A percentile compares a stretch with the other conserved stretches of the same genome.
phyloP scores from a whole-genome alignment of 129 eudicot genomes.

The Chrysanthemum makinoi region DNA sequence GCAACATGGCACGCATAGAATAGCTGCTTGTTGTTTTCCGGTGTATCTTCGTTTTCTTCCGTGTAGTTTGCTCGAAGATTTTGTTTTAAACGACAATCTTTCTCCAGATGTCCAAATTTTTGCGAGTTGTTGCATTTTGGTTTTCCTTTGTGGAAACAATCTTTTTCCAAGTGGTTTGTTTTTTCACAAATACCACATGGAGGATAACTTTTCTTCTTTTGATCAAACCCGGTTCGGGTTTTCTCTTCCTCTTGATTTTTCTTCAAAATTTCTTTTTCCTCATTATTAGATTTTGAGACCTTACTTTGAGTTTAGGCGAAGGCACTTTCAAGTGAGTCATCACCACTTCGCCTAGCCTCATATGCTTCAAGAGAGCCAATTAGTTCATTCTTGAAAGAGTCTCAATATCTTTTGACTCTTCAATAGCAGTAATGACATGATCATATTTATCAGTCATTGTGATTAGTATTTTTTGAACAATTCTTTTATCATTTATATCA shows the following conservation, averaged over 20 bases:
- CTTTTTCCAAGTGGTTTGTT: background rate
- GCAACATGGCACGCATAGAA: background rate
- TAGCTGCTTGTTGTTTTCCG: background rate
- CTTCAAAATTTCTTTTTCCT: too few relatives aligned
- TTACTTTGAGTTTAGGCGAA: too few relatives aligned
- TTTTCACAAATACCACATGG: background rate
- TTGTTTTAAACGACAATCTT: background rate
- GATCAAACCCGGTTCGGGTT: too few relatives aligned
- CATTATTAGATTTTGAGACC: too few relatives aligned
- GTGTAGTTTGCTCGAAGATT: background rate
- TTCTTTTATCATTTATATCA: background rate
- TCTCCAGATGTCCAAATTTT: background rate
- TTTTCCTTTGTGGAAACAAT: background rate
- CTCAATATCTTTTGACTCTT: background rate
- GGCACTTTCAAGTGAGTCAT: too few relatives aligned
- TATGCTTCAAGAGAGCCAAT: background rate
- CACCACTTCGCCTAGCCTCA: too few relatives aligned
- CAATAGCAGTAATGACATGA: background rate
- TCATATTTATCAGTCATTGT: background rate
- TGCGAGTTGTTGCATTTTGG: background rate
- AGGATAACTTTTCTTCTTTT: too few relatives aligned
- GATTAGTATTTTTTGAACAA: background rate
- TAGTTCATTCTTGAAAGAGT: background rate
- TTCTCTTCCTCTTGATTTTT: too few relatives aligned
- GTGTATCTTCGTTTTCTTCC: too few relatives aligned